Conservation (phyloP, 768 basidiomycete species). For the Naganishia randhawae region DNA sequence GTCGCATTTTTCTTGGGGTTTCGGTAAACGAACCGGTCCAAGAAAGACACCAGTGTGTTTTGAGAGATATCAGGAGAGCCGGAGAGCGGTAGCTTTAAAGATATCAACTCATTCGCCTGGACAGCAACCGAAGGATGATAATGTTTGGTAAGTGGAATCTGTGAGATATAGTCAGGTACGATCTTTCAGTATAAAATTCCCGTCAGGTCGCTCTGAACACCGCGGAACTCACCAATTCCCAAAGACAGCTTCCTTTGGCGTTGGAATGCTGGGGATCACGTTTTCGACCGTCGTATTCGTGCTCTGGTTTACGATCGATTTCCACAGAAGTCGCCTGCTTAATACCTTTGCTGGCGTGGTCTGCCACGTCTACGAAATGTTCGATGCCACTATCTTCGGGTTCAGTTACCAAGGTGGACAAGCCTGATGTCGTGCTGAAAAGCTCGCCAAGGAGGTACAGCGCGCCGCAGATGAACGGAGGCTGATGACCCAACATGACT, state of each 20-base stretch:
- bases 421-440: slow-evolving; percentile 56
- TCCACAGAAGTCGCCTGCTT: slow-evolving; percentile 11
- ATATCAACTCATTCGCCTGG: slow-evolving; percentile 76
- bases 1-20: slow-evolving; percentile 75
- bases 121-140: slow-evolving; percentile 87
- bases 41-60: slow-evolving; percentile 89
- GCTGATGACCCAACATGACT: slow-evolving; percentile 67
- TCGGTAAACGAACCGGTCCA: slow-evolving; percentile 95
- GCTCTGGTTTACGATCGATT: slow-evolving; percentile 12
- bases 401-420: slow-evolving; percentile 56
- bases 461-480: slow-evolving; percentile 84
- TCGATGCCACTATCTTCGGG: slow-evolving; percentile 51
- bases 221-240: slow-evolving; percentile 71
- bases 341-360: slow-evolving; percentile 32
- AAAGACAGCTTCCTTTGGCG: slow-evolving; percentile 73
- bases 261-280: slow-evolving; percentile 83
- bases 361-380: slow-evolving; percentile 46
- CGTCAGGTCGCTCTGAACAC: background rate
- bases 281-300: slow-evolving; percentile 76
- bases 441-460: slow-evolving; percentile 74
- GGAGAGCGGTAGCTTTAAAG: slow-evolving; percentile 64
- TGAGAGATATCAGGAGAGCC: slow-evolving; percentile 82
- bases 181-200: background rate
- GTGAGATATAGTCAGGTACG: background rate
- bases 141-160: slow-evolving; percentile 77